Conservation (phyloP, 345 rosid genomes). For the Cardamine resedifolia region DNA sequence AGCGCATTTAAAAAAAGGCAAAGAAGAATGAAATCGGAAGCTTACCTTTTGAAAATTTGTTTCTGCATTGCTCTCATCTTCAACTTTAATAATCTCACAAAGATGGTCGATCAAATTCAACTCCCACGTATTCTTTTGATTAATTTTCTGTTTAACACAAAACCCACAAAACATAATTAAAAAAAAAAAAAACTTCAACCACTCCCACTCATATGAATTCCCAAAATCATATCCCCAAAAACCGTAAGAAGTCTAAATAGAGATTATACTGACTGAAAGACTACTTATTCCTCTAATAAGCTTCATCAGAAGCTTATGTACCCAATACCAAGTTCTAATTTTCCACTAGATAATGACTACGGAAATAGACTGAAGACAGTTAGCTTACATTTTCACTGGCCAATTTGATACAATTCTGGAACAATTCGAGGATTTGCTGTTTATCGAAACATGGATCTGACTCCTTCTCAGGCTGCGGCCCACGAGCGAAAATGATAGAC, state of each 20-base stretch:
- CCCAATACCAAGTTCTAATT: background rate
- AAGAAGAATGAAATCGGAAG: background rate
- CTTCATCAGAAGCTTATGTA: background rate
- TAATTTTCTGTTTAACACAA: slow-evolving; percentile 62
- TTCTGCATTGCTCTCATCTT: slow-evolving; percentile 77
- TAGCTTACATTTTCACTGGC: slow-evolving; percentile 77
- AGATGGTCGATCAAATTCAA: slow-evolving; percentile 85
- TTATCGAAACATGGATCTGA: slow-evolving; percentile 65
- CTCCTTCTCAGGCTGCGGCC: slow-evolving; percentile 35
- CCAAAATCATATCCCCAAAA: background rate
- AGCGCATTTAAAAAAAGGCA: background rate
- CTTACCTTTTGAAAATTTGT: slow-evolving; percentile 92
- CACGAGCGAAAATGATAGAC: slow-evolving; percentile 40
- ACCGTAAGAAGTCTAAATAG: background rate
- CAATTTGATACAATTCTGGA: slow-evolving; percentile 88
- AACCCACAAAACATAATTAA: background rate
- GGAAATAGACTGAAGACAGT: background rate
- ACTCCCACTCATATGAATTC: background rate
- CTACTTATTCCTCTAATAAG: background rate
- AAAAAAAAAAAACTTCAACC: background rate
- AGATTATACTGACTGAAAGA: background rate
- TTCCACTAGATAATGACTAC: background rate
- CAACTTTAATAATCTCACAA: slow-evolving; percentile 79
- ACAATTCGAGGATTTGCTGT: slow-evolving; percentile 80
- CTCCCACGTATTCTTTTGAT: slow-evolving; percentile 93